phyloP scores from a whole-genome alignment of 2,329 filamentous ascomycete genomes.

The Chrysoporthe deuterocubensis region DNA sequence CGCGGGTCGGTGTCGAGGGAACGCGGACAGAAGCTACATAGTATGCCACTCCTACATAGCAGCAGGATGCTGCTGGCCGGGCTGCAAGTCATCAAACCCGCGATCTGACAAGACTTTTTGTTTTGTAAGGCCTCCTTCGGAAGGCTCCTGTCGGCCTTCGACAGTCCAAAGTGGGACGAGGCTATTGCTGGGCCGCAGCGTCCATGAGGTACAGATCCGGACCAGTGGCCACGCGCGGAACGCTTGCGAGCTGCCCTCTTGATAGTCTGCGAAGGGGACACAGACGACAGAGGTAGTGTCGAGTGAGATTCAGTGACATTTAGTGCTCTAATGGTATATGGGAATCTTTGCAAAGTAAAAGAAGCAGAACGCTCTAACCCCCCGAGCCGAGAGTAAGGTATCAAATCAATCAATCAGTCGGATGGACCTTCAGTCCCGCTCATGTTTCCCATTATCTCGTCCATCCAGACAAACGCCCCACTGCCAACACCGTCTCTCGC shows the following conservation, averaged over 20 bases:
- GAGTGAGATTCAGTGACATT: background rate
- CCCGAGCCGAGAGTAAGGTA: background rate
- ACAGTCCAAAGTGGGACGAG: too few species aligned
- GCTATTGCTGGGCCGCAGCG: too few species aligned
- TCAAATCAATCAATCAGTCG: background rate
- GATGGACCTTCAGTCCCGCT: background rate
- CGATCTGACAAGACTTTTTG: too few species aligned
- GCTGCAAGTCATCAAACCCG: too few species aligned
- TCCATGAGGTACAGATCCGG: background rate
- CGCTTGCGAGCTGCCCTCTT: background rate
- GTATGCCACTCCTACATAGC: too few species aligned
- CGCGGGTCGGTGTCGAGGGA: too few species aligned
- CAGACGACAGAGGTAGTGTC: background rate
- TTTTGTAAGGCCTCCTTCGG: too few species aligned
- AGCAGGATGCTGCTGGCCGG: too few species aligned
- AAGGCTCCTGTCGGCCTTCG: too few species aligned
- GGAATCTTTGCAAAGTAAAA: constrained; percentile 24
- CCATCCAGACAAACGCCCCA: background rate
- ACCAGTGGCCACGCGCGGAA: background rate
- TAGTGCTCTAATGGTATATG: constrained; percentile 20
- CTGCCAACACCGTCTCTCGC: background rate
- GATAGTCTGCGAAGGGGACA: background rate
- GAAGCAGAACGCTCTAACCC: constrained; percentile 20
- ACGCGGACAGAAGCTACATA: too few species aligned
- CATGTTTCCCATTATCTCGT: background rate